Evolutionary conservation across 2,329 filamentous ascomycete species (phyloP), one percentile per base, ranked within the genome.

Genomic region (Penicillium corylophilum): DNA sequence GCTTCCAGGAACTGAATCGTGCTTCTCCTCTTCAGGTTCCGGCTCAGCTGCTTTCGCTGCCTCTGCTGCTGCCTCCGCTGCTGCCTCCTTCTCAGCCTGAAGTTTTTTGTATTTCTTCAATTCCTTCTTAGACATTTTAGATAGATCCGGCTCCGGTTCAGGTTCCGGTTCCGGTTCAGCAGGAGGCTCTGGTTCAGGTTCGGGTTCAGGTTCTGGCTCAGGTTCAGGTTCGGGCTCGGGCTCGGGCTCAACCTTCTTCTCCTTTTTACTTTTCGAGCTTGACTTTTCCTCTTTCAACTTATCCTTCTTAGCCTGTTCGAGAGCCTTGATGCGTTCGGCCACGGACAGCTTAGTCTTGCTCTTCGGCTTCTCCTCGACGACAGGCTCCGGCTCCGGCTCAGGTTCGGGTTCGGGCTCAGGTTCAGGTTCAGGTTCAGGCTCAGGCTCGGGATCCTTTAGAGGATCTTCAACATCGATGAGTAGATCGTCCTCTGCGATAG

Each of bases 1-100:
- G 54, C 79, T 80, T 49, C 83, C 83, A 38, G 83, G 82, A 5
- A 83, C 71, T 26, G 69, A 67, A 47, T 75, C 74, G 10, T 64
- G 73, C 33, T 61, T 63, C 51, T 65, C 68, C 64, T 64, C 66
- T 53, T 62, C 46, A 8, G 53, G 48, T 36, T 51, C 53, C 2
- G 64, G 57, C 20, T 64, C 63, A 1, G 66, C 46, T 18, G 58
- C 57, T 70, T 74, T 60, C 26, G 60, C 61, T 24, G 52, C 51
- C 24, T 50, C 53, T 5, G 56, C 56, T 3, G 57, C 54, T 9
- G 58, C 60, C 7, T 51, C 58, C 3, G 68, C 64, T 35, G 69
- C 67, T 8, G 65, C 62, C 41, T 22, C 36, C 18, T 40, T 40
- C 18, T 71, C 69, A 6, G 47, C 50, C 42, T 61, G 55, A 2